Base-by-base conservation (phyloP, 177 flowering plant species). In the Telopea speciosissima region DNA sequence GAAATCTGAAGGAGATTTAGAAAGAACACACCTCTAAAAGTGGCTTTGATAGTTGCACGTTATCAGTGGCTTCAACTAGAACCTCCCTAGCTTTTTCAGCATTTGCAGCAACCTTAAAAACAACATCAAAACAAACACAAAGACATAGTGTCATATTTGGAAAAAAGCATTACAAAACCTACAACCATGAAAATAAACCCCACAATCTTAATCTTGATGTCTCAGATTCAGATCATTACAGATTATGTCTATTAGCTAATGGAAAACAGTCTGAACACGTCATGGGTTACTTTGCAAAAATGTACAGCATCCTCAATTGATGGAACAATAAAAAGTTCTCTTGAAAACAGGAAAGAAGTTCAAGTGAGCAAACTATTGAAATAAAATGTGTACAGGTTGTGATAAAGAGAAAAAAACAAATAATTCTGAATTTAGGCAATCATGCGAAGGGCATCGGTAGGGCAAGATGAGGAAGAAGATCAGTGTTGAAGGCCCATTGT, bases 21-120 rank as follows among this genome's bases (percentile, higher is more conserved):
- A 70, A 59, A 70, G 8, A 66, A 72, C 26, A 71, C 66, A 93
- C 99, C 99, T 96, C 98, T 14, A 96, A 77, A 71, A 96, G 83
- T 63, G 96, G 93, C 73, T 89, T 91, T 56, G 99, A 91, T 67
- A 87, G 73, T 64, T 83, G 88, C 33, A 85, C 85, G 74, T 82
- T 80, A 72, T 96, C 98, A 79, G 86, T 82, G 17, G 91, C 89
- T 70, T 82, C 85, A 79, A 72, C 83, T 62, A 90, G 79, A 79
- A 90, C 78, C 69, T 87, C 95, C 74, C 92, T 85, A 17, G 99
- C 95, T 75, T 87, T 93, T 68, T 90, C 97, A 26, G 76, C 81
- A 85, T 96, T 87, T 17, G 91, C 88, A 75, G 83, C 81, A 75
- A 83, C 95, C 99, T 95, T 69, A 49, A 66, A 56, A 23, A 63